phyloP scores from a whole-genome alignment of 805 yeast genomes.

The Zygosaccharomyces bisporus region DNA sequence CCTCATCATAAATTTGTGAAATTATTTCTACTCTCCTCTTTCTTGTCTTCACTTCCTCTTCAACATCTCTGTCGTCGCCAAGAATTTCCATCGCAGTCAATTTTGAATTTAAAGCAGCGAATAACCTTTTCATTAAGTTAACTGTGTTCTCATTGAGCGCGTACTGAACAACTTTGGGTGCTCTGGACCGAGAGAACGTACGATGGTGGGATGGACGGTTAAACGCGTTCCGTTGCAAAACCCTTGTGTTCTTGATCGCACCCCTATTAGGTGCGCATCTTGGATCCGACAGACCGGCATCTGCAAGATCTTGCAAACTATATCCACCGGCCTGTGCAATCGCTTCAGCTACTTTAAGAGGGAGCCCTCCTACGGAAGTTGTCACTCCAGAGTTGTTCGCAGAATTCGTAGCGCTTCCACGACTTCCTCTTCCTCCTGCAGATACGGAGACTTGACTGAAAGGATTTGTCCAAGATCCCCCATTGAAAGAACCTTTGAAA shows the following conservation, averaged over 20 bases:
- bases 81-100: conserved; percentile 13
- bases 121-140: conserved; percentile 22
- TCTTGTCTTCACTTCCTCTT: conserved; percentile 16
- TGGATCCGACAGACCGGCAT: neutral
- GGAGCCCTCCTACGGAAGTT: conserved; percentile 14
- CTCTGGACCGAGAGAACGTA: conserved; percentile 21
- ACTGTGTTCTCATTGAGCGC: conserved; percentile 31
- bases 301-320: neutral
- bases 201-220: conserved; percentile 19
- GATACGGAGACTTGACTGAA: conserved; percentile 39
- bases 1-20: conserved; percentile 33
- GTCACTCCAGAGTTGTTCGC: neutral
- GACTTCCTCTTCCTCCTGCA: conserved; percentile 4
- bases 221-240: conserved; percentile 6
- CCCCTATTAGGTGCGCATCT: neutral
- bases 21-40: conserved; percentile 26
- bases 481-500: conserved; percentile 60
- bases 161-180: conserved; percentile 22
- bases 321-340: conserved; percentile 24
- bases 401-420: conserved; percentile 4
- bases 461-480: conserved; percentile 78
- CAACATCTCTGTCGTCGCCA: conserved; percentile 12
- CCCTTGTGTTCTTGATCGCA: neutral
- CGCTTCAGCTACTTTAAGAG: conserved; percentile 26
- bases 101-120: conserved; percentile 24